Evolutionary conservation across 805 yeast genomes (phyloP).

Genomic region (Hanseniaspora pseudoguilliermondii): DNA sequence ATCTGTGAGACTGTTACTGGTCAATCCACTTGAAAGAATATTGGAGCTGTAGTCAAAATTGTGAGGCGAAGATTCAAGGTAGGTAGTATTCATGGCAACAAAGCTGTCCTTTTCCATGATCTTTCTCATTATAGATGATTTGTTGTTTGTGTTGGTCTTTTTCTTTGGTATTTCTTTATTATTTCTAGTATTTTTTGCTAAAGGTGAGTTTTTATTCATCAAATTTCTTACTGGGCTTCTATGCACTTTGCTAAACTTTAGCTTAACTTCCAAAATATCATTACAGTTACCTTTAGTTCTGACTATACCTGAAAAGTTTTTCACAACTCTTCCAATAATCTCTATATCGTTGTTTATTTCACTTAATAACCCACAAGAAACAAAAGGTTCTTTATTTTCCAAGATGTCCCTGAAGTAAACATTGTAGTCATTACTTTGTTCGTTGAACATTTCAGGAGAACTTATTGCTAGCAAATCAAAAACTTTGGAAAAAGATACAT

Average conservation of each 20-base stretch:
- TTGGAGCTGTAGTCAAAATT: background rate
- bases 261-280: slow-evolving; percentile 26
- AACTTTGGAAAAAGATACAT: slow-evolving; percentile 21
- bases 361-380: slow-evolving; percentile 26
- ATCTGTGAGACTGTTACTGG: background rate
- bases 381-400: slow-evolving; percentile 28
- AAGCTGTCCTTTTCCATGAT: slow-evolving; percentile 11
- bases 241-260: slow-evolving; percentile 24
- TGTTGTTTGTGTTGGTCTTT: background rate
- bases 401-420: slow-evolving; percentile 26
- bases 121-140: slow-evolving; percentile 11
- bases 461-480: slow-evolving; percentile 23
- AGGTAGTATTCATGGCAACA: background rate
- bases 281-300: slow-evolving; percentile 16
- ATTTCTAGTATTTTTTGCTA: background rate
- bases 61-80: background rate
- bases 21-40: background rate
- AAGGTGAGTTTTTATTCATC: slow-evolving; percentile 5
- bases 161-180: background rate
- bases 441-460: slow-evolving; percentile 25
- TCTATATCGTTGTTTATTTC: slow-evolving; percentile 22
- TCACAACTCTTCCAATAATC: slow-evolving; percentile 28
- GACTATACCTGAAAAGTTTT: slow-evolving; percentile 26
- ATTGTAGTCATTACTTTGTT: slow-evolving; percentile 21
- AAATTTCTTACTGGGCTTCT: background rate